These are phyloP conservation scores for Xylariaceae sp. DNA, from an alignment of 2,329 filamentous ascomycete genomes.

Conservation along the genomic window DNA sequence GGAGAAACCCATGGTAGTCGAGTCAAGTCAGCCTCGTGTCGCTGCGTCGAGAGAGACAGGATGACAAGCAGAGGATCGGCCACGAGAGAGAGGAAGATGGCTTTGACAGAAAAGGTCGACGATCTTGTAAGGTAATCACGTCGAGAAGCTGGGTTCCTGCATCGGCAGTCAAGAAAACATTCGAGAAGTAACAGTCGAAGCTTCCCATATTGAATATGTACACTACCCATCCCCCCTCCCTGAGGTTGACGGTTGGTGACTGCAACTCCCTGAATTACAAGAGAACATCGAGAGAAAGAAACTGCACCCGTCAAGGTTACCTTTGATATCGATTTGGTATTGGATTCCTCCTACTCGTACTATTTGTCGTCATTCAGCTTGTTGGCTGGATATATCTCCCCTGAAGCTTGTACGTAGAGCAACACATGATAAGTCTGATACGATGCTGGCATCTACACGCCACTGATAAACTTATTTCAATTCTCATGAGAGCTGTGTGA, in stretches of 20 bases:
- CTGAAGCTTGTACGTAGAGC: not conserved
- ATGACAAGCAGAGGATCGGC: not conserved
- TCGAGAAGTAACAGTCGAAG: not conserved
- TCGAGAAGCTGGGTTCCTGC: not conserved
- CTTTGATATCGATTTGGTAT: not conserved
- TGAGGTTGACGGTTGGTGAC: not conserved
- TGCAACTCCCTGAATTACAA: not conserved
- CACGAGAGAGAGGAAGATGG: not conserved
- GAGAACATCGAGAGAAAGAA: not conserved
- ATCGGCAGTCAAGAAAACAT: not conserved
- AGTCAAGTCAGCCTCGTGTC: not conserved
- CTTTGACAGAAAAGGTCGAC: not conserved
- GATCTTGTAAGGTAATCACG: not conserved
- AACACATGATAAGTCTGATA: not conserved
- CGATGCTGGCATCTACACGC: not conserved
- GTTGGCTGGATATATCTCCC: too few relatives aligned
- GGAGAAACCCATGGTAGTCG: constrained; percentile 11
- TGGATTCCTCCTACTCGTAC: not conserved
- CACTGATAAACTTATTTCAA: not conserved
- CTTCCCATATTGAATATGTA: not conserved
- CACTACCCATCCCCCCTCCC: not conserved
- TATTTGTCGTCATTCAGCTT: not conserved
- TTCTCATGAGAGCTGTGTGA: not conserved
- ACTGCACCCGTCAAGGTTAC: not conserved
- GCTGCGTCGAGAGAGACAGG: not conserved